These are phyloP conservation scores for Malassezia sympodialis DNA, from an alignment of 1,284 basidiomycete species.

Conservation along the genomic window DNA sequence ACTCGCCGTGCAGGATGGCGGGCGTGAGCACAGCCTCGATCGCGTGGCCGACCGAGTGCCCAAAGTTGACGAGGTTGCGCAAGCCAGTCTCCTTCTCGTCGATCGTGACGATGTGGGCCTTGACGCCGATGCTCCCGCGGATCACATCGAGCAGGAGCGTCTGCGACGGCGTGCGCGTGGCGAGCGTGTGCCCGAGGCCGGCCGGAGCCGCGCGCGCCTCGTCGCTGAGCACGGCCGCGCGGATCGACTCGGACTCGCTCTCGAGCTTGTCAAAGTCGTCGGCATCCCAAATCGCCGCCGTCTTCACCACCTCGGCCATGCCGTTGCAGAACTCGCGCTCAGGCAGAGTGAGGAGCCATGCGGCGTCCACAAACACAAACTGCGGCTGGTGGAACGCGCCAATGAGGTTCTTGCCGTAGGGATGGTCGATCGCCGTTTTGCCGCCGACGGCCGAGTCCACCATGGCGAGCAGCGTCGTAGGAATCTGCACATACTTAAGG, in stretches of 20 bases:
- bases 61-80: conserved; percentile 48
- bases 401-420: conserved; percentile 91
- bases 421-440: conserved; percentile 96
- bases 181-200: conserved; percentile 35
- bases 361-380: conserved; percentile 93
- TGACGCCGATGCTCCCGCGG: conserved; percentile 46
- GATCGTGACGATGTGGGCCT: conserved; percentile 46
- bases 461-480: conserved; percentile 93
- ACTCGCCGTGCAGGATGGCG: conserved; percentile 46
- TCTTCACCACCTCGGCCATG: conserved; percentile 89
- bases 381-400: conserved; percentile 97
- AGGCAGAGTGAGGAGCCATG: conserved; percentile 87
- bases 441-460: conserved; percentile 95
- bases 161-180: conserved; percentile 37
- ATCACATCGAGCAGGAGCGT: conserved; percentile 46
- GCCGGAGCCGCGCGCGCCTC: conserved; percentile 22
- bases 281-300: conserved; percentile 47
- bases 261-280: conserved; percentile 46
- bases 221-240: conserved; percentile 38
- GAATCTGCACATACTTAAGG: conserved; percentile 86
- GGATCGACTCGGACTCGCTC: conserved; percentile 35
- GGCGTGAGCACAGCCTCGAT: conserved; percentile 47
- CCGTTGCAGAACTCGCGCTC: conserved; percentile 90
- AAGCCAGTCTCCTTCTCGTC: conserved; percentile 48
- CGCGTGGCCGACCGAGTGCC: conserved; percentile 46